phyloP scores from a whole-genome alignment of 306 rosid genomes.

The Vachellia pachyceras region DNA sequence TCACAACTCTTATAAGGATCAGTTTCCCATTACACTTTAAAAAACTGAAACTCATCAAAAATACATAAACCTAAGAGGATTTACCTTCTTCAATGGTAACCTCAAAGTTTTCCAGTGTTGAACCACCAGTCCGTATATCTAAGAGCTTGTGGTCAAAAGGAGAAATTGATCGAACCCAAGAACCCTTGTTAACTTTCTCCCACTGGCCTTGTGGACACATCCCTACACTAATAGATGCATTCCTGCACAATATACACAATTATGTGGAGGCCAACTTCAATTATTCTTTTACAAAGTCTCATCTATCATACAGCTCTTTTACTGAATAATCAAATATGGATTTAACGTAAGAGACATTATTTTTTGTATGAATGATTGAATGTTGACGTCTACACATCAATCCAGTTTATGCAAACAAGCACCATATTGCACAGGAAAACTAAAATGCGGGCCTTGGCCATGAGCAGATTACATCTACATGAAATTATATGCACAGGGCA shows the following conservation, averaged over 20 bases:
- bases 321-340: slow-evolving; percentile 25
- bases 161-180: slow-evolving; percentile 80
- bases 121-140: slow-evolving; percentile 70
- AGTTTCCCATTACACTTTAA: background rate
- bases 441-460: background rate
- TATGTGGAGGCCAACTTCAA: slow-evolving; percentile 2
- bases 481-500: background rate
- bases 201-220: slow-evolving; percentile 84
- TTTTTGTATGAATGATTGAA: slow-evolving; percentile 2
- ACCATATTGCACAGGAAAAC: background rate
- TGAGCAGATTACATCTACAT: background rate
- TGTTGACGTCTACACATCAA: slow-evolving; percentile 24
- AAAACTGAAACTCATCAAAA: slow-evolving; percentile 28
- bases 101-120: slow-evolving; percentile 67
- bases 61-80: slow-evolving; percentile 19
- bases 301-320: slow-evolving; percentile 2
- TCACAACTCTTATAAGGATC: slow-evolving; percentile 13
- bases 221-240: slow-evolving; percentile 68
- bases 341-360: background rate
- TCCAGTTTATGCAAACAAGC: background rate
- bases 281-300: slow-evolving; percentile 17
- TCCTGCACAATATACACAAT: slow-evolving; percentile 59
- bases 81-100: slow-evolving; percentile 84
- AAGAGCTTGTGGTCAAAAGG: slow-evolving; percentile 79
- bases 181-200: slow-evolving; percentile 83